Percentiles rank a stretch among this genome's conserved stretches.
phyloP scores from a whole-genome alignment of 805 yeast genomes.

The Lachancea cidri region DNA sequence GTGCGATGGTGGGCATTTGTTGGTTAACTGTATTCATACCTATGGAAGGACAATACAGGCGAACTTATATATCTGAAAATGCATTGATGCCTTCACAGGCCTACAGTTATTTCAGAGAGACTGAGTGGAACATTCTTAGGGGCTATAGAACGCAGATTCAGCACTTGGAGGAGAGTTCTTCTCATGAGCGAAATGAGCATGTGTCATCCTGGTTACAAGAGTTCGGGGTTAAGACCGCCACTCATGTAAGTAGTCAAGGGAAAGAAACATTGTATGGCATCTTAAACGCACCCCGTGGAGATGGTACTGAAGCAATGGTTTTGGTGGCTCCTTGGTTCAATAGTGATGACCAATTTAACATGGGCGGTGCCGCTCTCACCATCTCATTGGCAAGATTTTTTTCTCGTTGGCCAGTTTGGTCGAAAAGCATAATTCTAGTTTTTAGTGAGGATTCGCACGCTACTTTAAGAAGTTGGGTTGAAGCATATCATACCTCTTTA shows the following conservation, averaged over 20 bases:
- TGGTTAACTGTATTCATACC: slow-evolving; percentile 65
- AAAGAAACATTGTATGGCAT: slow-evolving; percentile 67
- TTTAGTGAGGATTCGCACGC: slow-evolving; percentile 66
- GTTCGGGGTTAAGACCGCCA: slow-evolving; percentile 64
- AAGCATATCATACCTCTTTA: slow-evolving; percentile 80
- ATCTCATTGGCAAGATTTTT: slow-evolving; percentile 75
- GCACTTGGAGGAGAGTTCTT: slow-evolving; percentile 23
- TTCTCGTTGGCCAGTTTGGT: slow-evolving; percentile 87
- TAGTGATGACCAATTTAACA: slow-evolving; percentile 56
- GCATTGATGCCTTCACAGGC: slow-evolving; percentile 98
- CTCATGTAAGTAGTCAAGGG: slow-evolving; percentile 37
- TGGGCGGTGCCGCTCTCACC: slow-evolving; percentile 74
- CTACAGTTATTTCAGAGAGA: slow-evolving; percentile 81
- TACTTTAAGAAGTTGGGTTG: slow-evolving; percentile 83
- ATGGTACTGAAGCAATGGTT: slow-evolving; percentile 92
- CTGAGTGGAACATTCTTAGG: slow-evolving; percentile 88
- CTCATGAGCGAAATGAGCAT: slow-evolving; percentile 38
- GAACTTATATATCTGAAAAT: slow-evolving; percentile 88
- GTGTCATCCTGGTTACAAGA: slow-evolving; percentile 59
- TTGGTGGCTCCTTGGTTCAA: slow-evolving; percentile 84
- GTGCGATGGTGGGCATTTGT: slow-evolving; percentile 43
- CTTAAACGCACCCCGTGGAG: slow-evolving; percentile 90
- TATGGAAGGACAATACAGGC: slow-evolving; percentile 71
- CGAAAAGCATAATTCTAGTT: slow-evolving; percentile 85
- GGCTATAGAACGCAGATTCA: slow-evolving; percentile 61